These are phyloP conservation scores for Raddia distichophylla DNA, from an alignment of 176 grass and related monocot genomes.

Conservation along the genomic window DNA sequence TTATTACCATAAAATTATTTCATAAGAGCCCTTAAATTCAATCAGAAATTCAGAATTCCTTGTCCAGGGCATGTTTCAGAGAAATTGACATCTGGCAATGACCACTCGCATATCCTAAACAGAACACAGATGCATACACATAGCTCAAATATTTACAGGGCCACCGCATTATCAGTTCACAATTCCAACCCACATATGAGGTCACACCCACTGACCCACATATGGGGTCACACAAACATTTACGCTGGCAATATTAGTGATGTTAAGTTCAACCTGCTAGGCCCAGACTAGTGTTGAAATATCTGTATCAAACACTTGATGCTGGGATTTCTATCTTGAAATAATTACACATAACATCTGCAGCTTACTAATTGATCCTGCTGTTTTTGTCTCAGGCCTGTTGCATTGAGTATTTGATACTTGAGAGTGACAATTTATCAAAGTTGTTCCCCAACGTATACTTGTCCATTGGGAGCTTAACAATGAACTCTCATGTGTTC, in stretches of 20 bases:
- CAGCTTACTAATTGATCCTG: neutral
- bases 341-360: neutral
- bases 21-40: neutral
- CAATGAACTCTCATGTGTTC: slow-evolving; percentile 66
- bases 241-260: neutral
- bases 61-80: neutral
- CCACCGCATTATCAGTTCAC: neutral
- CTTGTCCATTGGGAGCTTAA: slow-evolving; percentile 60
- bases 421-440: slow-evolving; percentile 91
- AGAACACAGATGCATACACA: neutral
- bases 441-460: slow-evolving; percentile 80
- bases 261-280: neutral
- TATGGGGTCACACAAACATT: neutral
- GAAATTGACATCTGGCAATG: neutral
- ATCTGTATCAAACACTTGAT: neutral
- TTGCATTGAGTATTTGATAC: slow-evolving; percentile 95
- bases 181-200: neutral
- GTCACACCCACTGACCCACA: neutral
- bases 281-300: neutral
- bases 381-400: slow-evolving; percentile 62
- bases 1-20: neutral
- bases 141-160: slow-evolving; percentile 1
- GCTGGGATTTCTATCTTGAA: neutral
- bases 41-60: slow-evolving; percentile 31
- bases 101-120: slow-evolving; percentile 13